These are phyloP conservation scores for Dactylellina haptotyla DNA, from an alignment of 2,329 filamentous ascomycete genomes.

Conservation along the genomic window DNA sequence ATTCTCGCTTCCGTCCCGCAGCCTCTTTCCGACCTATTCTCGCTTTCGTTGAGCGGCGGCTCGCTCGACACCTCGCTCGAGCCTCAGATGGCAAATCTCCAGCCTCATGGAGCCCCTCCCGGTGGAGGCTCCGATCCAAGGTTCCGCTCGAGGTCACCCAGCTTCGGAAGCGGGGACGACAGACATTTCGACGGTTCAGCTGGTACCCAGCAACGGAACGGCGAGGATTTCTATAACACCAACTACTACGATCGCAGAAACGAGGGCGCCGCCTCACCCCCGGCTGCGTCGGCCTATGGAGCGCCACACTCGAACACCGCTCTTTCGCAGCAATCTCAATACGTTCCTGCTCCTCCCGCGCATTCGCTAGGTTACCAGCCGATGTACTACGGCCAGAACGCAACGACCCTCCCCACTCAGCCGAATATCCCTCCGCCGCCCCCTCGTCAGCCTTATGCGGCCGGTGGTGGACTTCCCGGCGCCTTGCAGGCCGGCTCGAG, in stretches of 20 bases:
- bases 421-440: slow-evolving; percentile 52
- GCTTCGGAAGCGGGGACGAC: slow-evolving; percentile 82
- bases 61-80: slow-evolving; percentile 17
- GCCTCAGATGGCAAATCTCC: slow-evolving; percentile 50
- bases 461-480: slow-evolving; percentile 12
- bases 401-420: slow-evolving; percentile 47
- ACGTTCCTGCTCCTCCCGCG: slow-evolving; percentile 51
- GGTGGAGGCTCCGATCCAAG: slow-evolving; percentile 49
- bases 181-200: slow-evolving; percentile 64
- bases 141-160: slow-evolving; percentile 69
- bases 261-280: slow-evolving; percentile 50
- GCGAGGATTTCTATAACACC: slow-evolving; percentile 55
- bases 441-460: slow-evolving; percentile 50
- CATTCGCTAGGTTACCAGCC: slow-evolving; percentile 50
- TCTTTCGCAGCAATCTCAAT: slow-evolving; percentile 47
- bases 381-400: slow-evolving; percentile 49
- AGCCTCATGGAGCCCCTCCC: slow-evolving; percentile 42
- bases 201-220: slow-evolving; percentile 55
- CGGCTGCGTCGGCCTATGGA: slow-evolving; percentile 52
- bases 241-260: slow-evolving; percentile 53
- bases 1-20: slow-evolving; percentile 13
- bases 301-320: slow-evolving; percentile 38
- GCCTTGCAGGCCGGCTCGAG: slow-evolving; percentile 28
- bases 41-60: slow-evolving; percentile 32
- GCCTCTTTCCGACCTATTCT: slow-evolving; percentile 18